Base-by-base conservation (phyloP, 257 asterid genomes). In the Echium plantagineum region DNA sequence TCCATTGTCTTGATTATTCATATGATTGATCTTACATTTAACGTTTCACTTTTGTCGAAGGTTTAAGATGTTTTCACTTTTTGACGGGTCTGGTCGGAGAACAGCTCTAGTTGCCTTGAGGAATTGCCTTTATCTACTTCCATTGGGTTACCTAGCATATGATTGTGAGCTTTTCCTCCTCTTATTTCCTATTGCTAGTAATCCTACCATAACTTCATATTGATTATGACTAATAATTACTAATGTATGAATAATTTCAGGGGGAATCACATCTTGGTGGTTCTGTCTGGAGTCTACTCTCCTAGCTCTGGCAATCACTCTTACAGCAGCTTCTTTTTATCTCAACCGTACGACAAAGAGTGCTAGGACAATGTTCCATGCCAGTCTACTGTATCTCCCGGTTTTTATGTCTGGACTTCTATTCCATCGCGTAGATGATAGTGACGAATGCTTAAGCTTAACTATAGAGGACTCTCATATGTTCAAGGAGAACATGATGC, bases 361-460 rank as follows among this genome's bases (percentile, higher is more conserved):
- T 62, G 98, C 98, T 15, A 72, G 94, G 76, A 83, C 83, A 69
- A 88, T 93, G 98, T 93, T 93, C 80, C 96, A 78, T 57, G 94
- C 94, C 52, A 89, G 96, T 83, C 94, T 89, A 46, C 84, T 93
- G 4, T 93, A 93, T 75, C 96, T 89, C 52, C 97, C 98, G 0
- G 97, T 89, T 53, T 93, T 93, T 68, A 93, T 93, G 99, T 82
- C 96, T 19, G 99, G 99, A 22, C 96, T 93, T 59, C 73, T 89
- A 52, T 58, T 84, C 65, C 97, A 93, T 61, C 94, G 94, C 7
- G 56, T 64, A 59, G 48, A 72, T 55, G 78, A 76, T 56, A 66
- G n/a, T 18, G 78, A 83, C 71, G 86, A 75, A 62, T 46, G 67
- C 64, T 20, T 65, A 62, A 67, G 67, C 64, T 20, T 65, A 62